Percentiles rank a stretch among this genome's conserved stretches.
These are phyloP conservation scores for Cornus kousa DNA, from an alignment of 148 eudicot genomes.

Conservation along the genomic window DNA sequence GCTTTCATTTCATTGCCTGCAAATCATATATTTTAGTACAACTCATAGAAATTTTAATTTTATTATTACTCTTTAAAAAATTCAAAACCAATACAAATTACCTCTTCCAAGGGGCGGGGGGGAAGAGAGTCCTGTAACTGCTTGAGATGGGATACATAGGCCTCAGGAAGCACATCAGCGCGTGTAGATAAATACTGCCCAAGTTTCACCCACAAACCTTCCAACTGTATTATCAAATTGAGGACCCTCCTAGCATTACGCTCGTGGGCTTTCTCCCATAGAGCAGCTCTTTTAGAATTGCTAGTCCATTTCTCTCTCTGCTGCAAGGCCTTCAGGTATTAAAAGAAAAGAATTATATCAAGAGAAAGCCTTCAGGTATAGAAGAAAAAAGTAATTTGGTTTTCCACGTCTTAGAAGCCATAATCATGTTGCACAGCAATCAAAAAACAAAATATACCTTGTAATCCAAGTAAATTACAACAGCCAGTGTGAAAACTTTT, in stretches of 20 bases:
- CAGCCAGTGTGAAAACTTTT: slow-evolving; percentile 83
- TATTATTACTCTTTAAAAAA: not conserved
- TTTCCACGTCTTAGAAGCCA: not conserved
- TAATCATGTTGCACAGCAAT: not conserved
- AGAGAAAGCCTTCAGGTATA: slow-evolving; percentile 1
- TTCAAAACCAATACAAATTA: slow-evolving; percentile 25
- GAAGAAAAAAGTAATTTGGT: not conserved
- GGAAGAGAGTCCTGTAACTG: slow-evolving; percentile 99
- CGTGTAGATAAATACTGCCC: slow-evolving; percentile 98
- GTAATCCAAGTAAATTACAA: slow-evolving; percentile 82
- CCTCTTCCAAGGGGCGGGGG: slow-evolving; percentile 87
- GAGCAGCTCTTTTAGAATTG: slow-evolving; percentile 54
- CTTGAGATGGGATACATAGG: slow-evolving; percentile 70
- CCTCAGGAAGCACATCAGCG: slow-evolving; percentile 97
- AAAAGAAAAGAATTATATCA: not conserved
- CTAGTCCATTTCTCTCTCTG: slow-evolving; percentile 79
- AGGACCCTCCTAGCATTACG: slow-evolving; percentile 96
- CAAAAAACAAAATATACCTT: slow-evolving; percentile 51
- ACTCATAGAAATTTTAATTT: not conserved
- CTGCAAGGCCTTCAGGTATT: slow-evolving; percentile 64
- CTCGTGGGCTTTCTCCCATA: slow-evolving; percentile 92
- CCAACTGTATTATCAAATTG: slow-evolving; percentile 70
- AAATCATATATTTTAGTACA: not conserved
- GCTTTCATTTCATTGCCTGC: not conserved
- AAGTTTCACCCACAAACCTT: slow-evolving; percentile 97